Evolutionary conservation across 768 basidiomycete species (phyloP), one percentile per base, ranked within the genome.

Genomic region (Kwoniella shandongensis): DNA sequence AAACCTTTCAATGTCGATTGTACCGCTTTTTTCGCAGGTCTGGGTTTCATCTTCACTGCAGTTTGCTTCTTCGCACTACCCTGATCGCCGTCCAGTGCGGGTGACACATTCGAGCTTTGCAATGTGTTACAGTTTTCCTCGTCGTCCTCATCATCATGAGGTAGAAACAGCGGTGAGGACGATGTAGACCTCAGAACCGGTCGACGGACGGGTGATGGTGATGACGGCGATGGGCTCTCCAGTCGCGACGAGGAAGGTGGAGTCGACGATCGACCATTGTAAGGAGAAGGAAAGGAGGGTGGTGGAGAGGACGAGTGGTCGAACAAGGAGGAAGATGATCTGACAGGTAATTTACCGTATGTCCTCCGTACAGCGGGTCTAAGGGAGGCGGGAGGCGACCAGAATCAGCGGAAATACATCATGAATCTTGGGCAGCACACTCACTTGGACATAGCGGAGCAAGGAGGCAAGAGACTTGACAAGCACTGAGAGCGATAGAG

Each of bases 351-450:
- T 51, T 51, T 54, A 32, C 69, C 69, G 42, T 70, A 70, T 50
- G 69, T 70, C 42, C 68, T 23, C 2, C 47, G 57, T 4, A 66
- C 60, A n/a, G 30, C 40, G 7, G 62, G 62, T 54, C 68, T 70
- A 27, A 18, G 12, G n/a, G 25, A n/a, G n/a, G n/a, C n/a, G n/a
- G n/a, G n/a, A n/a, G n/a, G n/a, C n/a, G 32, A 40, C 30, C n/a
- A 59, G 57, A 20, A n/a, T 20, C 27, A 50, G 42, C 8, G 10
- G 6, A 22, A 22, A 26, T 13, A 15, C 22, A 48, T 18, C 18
- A n/a, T n/a, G n/a, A n/a, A n/a, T n/a, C n/a, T n/a, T n/a, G n/a
- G n/a, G n/a, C n/a, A n/a, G n/a, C n/a, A n/a, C n/a, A n/a, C 55
- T 49, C 39, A 51, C 55, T 46, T 57, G 2, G 54, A n/a, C 22